phyloP scores from a whole-genome alignment of 2,329 filamentous ascomycete species.

The Niveomyces coronatus region DNA sequence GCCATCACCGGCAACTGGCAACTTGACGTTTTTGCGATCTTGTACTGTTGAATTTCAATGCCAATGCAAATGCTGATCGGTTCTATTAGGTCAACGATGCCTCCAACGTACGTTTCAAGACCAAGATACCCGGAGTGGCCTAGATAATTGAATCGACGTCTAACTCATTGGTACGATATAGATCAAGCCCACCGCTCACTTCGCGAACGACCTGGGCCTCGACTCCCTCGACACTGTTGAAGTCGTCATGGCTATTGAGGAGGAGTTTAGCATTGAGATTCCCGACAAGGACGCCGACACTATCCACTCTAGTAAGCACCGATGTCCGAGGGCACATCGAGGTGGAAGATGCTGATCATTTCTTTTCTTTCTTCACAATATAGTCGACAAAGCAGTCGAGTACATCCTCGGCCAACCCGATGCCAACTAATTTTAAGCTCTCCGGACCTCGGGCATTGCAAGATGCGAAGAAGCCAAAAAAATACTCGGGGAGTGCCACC shows the following conservation, averaged over 20 bases:
- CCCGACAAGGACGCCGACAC: conserved; percentile 93
- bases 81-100: conserved; percentile 53
- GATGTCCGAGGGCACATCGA: not conserved
- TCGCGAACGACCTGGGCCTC: conserved; percentile 91
- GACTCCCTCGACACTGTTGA: conserved; percentile 98
- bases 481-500: not conserved
- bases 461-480: not conserved
- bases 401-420: conserved; percentile 92
- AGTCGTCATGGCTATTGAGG: conserved; percentile 99
- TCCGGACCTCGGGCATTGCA: not conserved
- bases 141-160: no score
- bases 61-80: not conserved
- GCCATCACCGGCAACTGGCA: no score
- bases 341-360: conserved; percentile 7
- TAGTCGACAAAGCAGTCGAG: conserved; percentile 88
- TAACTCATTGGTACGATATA: conserved; percentile 27
- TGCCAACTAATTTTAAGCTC: conserved; percentile 55
- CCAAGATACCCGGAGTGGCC: no score
- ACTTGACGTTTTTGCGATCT: no score
- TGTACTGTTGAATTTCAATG: no score
- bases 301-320: conserved; percentile 76
- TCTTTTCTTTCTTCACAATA: not conserved
- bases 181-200: conserved; percentile 80
- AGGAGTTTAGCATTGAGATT: conserved; percentile 88
- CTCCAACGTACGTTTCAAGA: conserved; percentile 41